Base-by-base conservation (phyloP, 495 filamentous ascomycete species). In the Daldinia caldariorum region DNA sequence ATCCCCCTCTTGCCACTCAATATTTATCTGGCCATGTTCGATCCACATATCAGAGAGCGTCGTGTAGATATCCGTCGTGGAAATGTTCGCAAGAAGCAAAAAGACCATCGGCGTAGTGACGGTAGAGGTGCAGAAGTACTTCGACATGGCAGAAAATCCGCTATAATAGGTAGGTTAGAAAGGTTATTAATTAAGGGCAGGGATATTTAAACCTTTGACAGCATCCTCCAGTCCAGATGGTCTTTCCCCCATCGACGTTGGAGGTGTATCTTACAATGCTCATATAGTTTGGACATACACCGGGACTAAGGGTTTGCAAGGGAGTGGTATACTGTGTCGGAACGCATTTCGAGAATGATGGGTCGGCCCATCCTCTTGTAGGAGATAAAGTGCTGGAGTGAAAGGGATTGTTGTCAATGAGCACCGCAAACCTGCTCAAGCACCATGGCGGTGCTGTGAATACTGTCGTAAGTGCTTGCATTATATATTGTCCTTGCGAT, bases 51-150 rank as follows among this genome's bases (percentile, higher is more conserved):
- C 10, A 29, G 74, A 67, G 13, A 76, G 37, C 0, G 71, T 72
- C 0, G 74, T 76, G 47, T 76, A 76, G 22, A 76, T 57, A 38
- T 76, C 69, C 37, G 63, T 43, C 34, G 74, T 72, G 26, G 62
- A 60, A 39, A 74, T 70, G 14, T 76, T 69, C 0, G 71, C 62
- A 22, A 62, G 34, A 53, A 76, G 63, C 8, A 76, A 60, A 31
- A 76, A 74, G 9, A 66, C 62, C 69, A 76, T 72, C 0, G 72
- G 74, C n/a, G 55, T 72, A 10, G 66, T 68, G 29, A 74, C 54
- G 8, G 60, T 43, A 7, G 71, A 74, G 26, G 72, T 74, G 35
- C 74, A 76, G 26, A 56, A 67, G 37, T 55, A 61, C 32, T 55
- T 41, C 16, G 49, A 49, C 45, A 71, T 66, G 14, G 62, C 60